These are phyloP conservation scores for Haematococcus lacustris DNA, from an alignment of 139 green algal species.

Conservation along the genomic window DNA sequence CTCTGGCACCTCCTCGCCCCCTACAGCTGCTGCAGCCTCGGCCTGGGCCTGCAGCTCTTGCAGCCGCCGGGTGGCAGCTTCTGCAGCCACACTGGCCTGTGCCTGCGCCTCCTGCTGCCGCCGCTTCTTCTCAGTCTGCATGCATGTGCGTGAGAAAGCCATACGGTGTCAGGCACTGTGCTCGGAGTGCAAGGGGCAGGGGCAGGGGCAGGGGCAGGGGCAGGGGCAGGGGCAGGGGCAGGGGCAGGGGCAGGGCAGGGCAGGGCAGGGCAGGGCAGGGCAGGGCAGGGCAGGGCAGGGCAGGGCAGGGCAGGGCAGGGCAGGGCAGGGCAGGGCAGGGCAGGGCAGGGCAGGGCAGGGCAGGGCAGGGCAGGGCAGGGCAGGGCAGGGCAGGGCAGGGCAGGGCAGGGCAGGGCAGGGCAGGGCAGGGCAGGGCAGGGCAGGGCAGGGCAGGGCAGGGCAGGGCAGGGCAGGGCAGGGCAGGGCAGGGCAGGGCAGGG, in stretches of 20 bases:
- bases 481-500: too few species aligned
- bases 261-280: neutral
- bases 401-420: too few species aligned
- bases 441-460: neutral
- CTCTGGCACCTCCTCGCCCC: neutral
- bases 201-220: too few species aligned
- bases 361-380: too few species aligned
- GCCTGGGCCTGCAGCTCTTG: constrained; percentile 33
- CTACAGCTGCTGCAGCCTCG: neutral
- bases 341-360: too few species aligned
- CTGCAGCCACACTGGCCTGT: constrained; percentile 25
- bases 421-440: too few species aligned
- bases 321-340: too few species aligned
- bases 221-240: too few species aligned
- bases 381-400: too few species aligned
- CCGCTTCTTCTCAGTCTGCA: constrained; percentile 44
- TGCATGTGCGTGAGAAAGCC: neutral
- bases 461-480: neutral
- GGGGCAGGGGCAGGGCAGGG: too few species aligned
- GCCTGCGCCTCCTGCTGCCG: constrained; percentile 37
- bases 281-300: neutral
- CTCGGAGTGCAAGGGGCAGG: neutral
- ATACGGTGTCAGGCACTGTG: neutral
- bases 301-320: too few species aligned
- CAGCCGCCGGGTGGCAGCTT: constrained; percentile 18